Evolutionary conservation across 2,329 filamentous ascomycete genomes (phyloP), one percentile per base, ranked within the genome.

Genomic region (Colletotrichum phormii): DNA sequence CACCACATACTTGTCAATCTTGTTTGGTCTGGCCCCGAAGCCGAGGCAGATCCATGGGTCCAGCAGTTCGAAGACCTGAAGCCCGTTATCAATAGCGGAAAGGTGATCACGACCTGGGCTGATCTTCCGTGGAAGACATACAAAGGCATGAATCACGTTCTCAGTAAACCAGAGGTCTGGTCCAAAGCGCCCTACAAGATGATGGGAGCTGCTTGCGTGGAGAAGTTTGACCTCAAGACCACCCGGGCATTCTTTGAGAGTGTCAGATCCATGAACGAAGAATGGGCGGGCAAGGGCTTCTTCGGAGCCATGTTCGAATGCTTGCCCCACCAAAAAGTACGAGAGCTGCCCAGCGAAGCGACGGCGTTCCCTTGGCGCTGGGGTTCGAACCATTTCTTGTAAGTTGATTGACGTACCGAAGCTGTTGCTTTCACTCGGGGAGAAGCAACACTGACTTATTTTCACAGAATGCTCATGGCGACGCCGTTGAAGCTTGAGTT

Each of bases 391-490:
- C 63, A 67, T 31, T 71, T 71, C 57, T 58, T 71, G 68, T 71
- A 12, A 67, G 68, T 49, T 4, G 26, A 31, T 9, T 5, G 3
- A 7, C 33, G 4, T 7, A 31, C 11, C 1, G 9, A 46, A 29
- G 33, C 13, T 42, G 3, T 15, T 13, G 4, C 13, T 5, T 18
- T 13, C 5, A 8, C 11, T 37, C 12, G 4, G 1, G 18, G 37
- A 1, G 29, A 18, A 5, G 13, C 26, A 42, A 15, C 4, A 5
- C 68, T 71, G 35, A 71, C 35, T 37, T 31, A 2, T 5, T 2
- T 5, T 1, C 5, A 67, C 35, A 82, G 65, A 75, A 78, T 46
- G 83, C 81, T n/a, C 80, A 77, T 49, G 79, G 24, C 79, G 77
- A 61, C 78, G 77, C 7, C 77, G 79, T 49, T 78, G 81, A 65